Conservation (phyloP, 305 asterid species). For the Fraxinus latifolia region DNA sequence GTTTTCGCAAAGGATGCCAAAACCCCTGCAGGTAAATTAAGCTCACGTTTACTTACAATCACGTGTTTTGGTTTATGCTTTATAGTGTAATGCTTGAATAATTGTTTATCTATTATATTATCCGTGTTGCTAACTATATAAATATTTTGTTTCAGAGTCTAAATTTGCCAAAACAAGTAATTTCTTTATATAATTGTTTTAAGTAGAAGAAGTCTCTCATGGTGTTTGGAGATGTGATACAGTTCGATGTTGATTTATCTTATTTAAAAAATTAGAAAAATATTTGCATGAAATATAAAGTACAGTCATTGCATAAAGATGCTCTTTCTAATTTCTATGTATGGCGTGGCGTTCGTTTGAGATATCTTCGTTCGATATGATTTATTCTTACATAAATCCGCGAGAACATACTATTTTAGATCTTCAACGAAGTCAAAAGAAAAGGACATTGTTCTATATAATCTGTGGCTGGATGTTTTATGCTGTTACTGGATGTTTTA, state of each 20-base stretch:
- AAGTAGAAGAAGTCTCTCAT: background rate
- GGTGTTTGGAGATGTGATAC: background rate
- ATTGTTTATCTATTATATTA: background rate
- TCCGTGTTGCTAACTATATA: background rate
- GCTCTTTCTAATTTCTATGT: background rate
- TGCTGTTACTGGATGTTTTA: background rate
- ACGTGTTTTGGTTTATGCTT: constrained; percentile 3
- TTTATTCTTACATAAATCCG: background rate
- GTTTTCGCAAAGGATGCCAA: constrained; percentile 48
- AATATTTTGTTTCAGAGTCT: background rate
- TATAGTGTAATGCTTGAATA: constrained; percentile 2
- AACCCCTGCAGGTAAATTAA: constrained; percentile 54
- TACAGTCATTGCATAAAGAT: background rate
- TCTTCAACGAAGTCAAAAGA: background rate
- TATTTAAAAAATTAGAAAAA: background rate
- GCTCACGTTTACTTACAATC: constrained; percentile 6
- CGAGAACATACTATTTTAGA: background rate
- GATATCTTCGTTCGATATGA: background rate
- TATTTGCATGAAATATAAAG: background rate
- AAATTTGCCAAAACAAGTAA: background rate
- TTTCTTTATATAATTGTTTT: background rate
- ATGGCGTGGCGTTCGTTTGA: background rate
- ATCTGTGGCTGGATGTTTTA: background rate
- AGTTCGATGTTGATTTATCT: background rate
- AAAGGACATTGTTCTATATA: constrained; percentile 1